Evolutionary conservation across 352 stramenopile genomes (phyloP).

Genomic region (Blastocystis sp.): DNA sequence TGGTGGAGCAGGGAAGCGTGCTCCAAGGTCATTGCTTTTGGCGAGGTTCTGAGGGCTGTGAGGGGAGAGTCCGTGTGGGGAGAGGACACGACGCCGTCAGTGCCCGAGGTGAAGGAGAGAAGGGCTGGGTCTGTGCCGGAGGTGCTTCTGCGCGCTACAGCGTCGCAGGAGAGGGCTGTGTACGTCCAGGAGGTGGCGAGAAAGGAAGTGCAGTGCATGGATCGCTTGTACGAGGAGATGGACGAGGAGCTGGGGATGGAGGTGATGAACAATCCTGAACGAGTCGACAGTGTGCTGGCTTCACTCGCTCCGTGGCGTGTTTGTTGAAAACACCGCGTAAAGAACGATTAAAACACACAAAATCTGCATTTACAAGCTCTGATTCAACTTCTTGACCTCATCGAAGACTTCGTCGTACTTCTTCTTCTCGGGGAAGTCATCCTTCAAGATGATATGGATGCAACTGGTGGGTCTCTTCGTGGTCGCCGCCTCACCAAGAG

Average conservation of each 20-base stretch:
- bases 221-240: neutral
- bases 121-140: neutral
- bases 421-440: constrained; percentile 82
- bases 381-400: constrained; percentile 80
- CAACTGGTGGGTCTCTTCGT: constrained; percentile 97
- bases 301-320: neutral
- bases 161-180: neutral
- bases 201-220: neutral
- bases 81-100: neutral
- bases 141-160: neutral
- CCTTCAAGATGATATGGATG: constrained; percentile 89
- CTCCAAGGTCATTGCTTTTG: neutral
- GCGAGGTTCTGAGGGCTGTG: neutral
- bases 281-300: neutral
- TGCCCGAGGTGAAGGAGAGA: neutral
- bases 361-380: constrained; percentile 36
- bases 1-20: neutral
- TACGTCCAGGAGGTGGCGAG: neutral
- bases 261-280: neutral
- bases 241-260: neutral
- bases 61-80: neutral
- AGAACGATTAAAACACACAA: constrained; percentile 23
- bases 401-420: constrained; percentile 83
- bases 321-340: neutral
- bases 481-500: constrained; percentile 87